These are phyloP conservation scores for Strobilomyces confusus DNA, from an alignment of 768 basidiomycete species.

Conservation along the genomic window DNA sequence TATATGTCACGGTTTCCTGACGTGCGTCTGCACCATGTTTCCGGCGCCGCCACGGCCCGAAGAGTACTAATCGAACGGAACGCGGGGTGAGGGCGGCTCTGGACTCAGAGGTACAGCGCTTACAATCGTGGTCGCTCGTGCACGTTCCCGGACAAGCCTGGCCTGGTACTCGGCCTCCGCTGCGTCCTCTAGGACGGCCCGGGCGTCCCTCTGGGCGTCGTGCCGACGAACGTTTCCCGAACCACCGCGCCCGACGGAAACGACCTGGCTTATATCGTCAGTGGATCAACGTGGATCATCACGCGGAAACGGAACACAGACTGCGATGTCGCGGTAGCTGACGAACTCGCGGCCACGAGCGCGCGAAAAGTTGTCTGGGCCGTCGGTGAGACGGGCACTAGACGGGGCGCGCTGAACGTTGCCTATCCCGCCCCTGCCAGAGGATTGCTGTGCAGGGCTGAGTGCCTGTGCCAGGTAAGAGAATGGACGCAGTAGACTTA, in stretches of 20 bases:
- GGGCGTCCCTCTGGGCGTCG: constrained; percentile 29
- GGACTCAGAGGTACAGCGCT: constrained; percentile 12
- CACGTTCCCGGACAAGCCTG: constrained; percentile 18
- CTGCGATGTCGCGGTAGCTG: constrained; percentile 27
- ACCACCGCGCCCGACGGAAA: constrained; percentile 76
- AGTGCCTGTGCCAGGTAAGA: not conserved
- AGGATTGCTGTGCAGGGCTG: constrained; percentile 40
- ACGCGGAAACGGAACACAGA: constrained; percentile 21
- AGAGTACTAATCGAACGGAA: constrained; percentile 39
- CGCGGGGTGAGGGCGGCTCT: not conserved
- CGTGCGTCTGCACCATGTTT: constrained; percentile 40
- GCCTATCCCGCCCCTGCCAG: constrained; percentile 65
- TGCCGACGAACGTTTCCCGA: constrained; percentile 79
- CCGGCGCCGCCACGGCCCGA: constrained; percentile 66
- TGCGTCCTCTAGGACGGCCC: constrained; percentile 25
- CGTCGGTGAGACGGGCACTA: constrained; percentile 37
- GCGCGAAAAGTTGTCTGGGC: constrained; percentile 46
- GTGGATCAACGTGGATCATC: not conserved
- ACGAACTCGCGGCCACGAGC: constrained; percentile 58
- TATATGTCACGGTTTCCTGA: too few species aligned
- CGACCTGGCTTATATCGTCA: constrained; percentile 12
- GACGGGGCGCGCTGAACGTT: constrained; percentile 55
- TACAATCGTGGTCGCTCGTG: constrained; percentile 34
- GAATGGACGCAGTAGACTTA: constrained; percentile 29
- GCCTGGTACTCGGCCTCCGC: constrained; percentile 21